A percentile compares a stretch with the other conserved stretches of the same genome.
These are phyloP conservation scores for Penicillium pulvis DNA, from an alignment of 495 filamentous ascomycete species.

Conservation along the genomic window DNA sequence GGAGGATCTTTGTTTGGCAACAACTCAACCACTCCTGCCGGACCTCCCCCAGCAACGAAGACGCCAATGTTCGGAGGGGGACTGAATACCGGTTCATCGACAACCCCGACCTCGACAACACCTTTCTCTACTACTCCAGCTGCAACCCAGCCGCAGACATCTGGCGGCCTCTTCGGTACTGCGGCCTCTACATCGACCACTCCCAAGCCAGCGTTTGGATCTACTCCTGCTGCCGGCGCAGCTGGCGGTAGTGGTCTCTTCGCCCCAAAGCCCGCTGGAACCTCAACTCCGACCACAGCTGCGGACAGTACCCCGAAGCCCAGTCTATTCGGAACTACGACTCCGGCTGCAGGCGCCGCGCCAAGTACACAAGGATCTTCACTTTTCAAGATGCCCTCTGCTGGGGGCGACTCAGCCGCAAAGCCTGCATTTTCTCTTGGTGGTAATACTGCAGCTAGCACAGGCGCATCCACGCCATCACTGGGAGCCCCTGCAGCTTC, in stretches of 20 bases:
- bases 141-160: slow-evolving; percentile 30
- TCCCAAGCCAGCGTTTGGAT: slow-evolving; percentile 36
- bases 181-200: slow-evolving; percentile 13
- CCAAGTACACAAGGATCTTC: slow-evolving; percentile 20
- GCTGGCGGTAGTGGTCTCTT: slow-evolving; percentile 38
- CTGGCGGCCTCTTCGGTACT: slow-evolving; percentile 37
- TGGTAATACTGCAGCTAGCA: slow-evolving; percentile 21
- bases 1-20: slow-evolving; percentile 44
- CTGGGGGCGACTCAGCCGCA: slow-evolving; percentile 30
- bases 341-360: slow-evolving; percentile 32
- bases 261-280: slow-evolving; percentile 45
- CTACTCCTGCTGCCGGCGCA: slow-evolving; percentile 25
- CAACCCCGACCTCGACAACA: slow-evolving; percentile 27
- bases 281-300: slow-evolving; percentile 38
- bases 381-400: slow-evolving; percentile 40
- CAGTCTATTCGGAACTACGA: slow-evolving; percentile 39
- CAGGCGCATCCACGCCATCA: slow-evolving; percentile 28
- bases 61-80: slow-evolving; percentile 36
- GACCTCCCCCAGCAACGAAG: slow-evolving; percentile 56
- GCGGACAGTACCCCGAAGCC: slow-evolving; percentile 25
- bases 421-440: slow-evolving; percentile 37
- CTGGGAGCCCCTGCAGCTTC: slow-evolving; percentile 36
- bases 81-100: slow-evolving; percentile 25
- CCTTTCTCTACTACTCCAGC: slow-evolving; percentile 33
- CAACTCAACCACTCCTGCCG: slow-evolving; percentile 64